Base-by-base conservation (phyloP, 176 grass and related monocot species). In the Cenchrus purpureus region DNA sequence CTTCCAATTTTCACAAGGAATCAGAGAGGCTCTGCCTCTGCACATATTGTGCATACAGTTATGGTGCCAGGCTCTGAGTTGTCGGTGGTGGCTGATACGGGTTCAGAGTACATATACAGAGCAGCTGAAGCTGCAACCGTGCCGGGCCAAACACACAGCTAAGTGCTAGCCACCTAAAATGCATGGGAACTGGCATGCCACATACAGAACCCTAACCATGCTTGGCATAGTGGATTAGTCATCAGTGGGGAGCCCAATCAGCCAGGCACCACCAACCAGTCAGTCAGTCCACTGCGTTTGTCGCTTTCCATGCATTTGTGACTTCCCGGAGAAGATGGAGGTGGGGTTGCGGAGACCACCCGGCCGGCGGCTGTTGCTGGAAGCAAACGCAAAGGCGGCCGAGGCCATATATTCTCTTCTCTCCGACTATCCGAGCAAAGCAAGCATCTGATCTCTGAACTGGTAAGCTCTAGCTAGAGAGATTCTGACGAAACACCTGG, bases 361-460 rank as follows among this genome's bases (percentile, higher is more conserved):
- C 34, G 34, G 34, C 37, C 19, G 62, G 28, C 25, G 62, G 28
- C 25, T 56, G 77, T 74, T 80, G 78, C 88, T 57, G 17, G 45
- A 90, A 86, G 65, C 72, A 57, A 77, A 90, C 74, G 88, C 88
- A 78, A 89, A 46, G 71, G 83, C 71, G 29, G 31, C 61, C 12
- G 19, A 11, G 48, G 48, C 16, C 40, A 59, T 2, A 31, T 70
- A 77, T 84, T 84, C 69, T 12, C 49, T 34, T 34, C 34, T 34
- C 34, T 34, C 34, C 34, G 34, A 34, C 34, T 34, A 34, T 34
- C 34, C 34, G 34, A 34, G 34, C 34, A 0, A 19, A 8, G 7
- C 15, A 5, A 76, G 76, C 68, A 75, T 85, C 61, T 67, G 11
- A 28, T 71, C 53, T 12, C 51, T 31, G 52, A 12, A 17, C 1